Evolutionary conservation across 306 rosid species (phyloP).

Genomic region (Morella rubra): DNA sequence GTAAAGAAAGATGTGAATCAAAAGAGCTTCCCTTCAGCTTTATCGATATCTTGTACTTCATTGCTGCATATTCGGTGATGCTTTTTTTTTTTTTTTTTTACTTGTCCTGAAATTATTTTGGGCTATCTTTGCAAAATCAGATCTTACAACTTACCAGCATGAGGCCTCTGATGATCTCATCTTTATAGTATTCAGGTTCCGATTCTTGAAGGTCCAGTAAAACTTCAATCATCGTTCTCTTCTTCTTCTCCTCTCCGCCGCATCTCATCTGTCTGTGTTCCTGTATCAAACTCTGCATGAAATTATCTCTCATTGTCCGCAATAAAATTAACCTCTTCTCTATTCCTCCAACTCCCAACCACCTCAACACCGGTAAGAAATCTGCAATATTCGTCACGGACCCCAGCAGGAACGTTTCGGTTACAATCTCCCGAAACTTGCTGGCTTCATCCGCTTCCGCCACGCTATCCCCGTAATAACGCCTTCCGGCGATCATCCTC

Average conservation of each 20-base stretch:
- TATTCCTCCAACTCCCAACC: neutral
- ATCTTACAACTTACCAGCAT: conserved; percentile 18
- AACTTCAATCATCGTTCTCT: conserved; percentile 26
- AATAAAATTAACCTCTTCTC: conserved; percentile 24
- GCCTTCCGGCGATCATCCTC: neutral
- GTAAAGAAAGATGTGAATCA: no score
- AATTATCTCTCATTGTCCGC: conserved; percentile 21
- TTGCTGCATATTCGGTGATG: no score
- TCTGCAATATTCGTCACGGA: conserved; percentile 1
- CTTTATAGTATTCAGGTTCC: conserved; percentile 32
- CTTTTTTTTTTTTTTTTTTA: no score
- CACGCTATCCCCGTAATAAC: neutral
- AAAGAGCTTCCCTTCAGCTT: no score
- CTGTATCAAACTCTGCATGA: conserved; percentile 26
- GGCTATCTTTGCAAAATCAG: neutral
- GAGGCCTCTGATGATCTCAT: conserved; percentile 32
- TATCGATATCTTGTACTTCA: no score
- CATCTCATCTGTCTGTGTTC: conserved; percentile 12
- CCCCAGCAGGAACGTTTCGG: neutral
- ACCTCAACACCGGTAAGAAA: conserved; percentile 6
- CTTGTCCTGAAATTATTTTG: neutral
- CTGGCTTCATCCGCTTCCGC: neutral
- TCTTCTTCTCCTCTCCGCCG: neutral
- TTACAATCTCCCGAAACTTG: neutral
- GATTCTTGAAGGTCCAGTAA: conserved; percentile 22